Conservation (phyloP, 2,329 filamentous ascomycete genomes). For the Cercospora brassicicola region DNA sequence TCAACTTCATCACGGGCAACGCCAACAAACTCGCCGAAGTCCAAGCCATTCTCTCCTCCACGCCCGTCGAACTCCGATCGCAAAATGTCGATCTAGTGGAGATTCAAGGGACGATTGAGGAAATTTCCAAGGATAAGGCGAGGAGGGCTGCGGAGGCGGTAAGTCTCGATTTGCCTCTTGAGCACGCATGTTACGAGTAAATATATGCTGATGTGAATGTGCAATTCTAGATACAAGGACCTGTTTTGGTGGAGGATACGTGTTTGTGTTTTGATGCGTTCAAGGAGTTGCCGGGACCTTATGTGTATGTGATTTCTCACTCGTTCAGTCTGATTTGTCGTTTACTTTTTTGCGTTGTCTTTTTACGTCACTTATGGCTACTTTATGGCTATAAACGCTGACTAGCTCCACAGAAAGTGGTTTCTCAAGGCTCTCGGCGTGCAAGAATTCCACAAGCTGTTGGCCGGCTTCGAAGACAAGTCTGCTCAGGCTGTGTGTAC, state of each 20-base stretch:
- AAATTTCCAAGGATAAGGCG: conserved; percentile 87
- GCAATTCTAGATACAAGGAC: conserved; percentile 59
- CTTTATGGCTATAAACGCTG: background rate
- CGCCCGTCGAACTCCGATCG: conserved; percentile 68
- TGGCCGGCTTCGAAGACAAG: conserved; percentile 86
- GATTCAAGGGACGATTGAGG: conserved; percentile 88
- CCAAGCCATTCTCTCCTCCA: conserved; percentile 75
- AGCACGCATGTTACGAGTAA: too few species aligned
- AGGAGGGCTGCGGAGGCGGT: conserved; percentile 76
- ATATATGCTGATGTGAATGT: too few species aligned
- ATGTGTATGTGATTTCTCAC: conserved; percentile 67
- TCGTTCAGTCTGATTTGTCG: background rate
- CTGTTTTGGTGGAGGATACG: conserved; percentile 94
- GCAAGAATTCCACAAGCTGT: conserved; percentile 82
- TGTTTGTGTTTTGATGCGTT: conserved; percentile 90
- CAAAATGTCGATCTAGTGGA: conserved; percentile 79
- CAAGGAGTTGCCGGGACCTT: conserved; percentile 87
- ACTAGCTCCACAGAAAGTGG: conserved; percentile 69
- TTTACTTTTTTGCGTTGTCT: background rate
- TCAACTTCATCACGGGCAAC: conserved; percentile 98
- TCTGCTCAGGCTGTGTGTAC: conserved; percentile 92
- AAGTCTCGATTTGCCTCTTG: conserved; percentile 22
- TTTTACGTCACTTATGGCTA: background rate
- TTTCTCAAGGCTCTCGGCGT: conserved; percentile 84
- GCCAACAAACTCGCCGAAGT: conserved; percentile 91